Evolutionary conservation across 306 rosid genomes (phyloP), one percentile per base, ranked within the genome.

Genomic region (Acacia acuminata): DNA sequence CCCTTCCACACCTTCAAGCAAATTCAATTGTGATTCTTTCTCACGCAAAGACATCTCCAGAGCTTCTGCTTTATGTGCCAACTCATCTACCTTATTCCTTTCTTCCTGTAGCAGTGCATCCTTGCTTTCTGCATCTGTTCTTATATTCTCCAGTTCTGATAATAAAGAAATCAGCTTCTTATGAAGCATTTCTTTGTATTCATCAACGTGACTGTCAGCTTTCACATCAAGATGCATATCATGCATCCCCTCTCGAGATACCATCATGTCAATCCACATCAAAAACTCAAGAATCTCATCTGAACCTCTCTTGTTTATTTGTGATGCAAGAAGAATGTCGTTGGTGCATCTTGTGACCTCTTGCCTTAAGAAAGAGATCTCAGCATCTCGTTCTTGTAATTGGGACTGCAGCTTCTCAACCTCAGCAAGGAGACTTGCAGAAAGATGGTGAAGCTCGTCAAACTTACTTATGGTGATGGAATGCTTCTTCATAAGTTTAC

Each of bases 321-420:
- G 98, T 43, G 98, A 90, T 65, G 97, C 94, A 86, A 86, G 87
- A 80, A 96, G 97, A 84, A 81, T 98, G 87, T 92, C 98, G 75
- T 91, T 92, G 75, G 97, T 91, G 89, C 97, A 94, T 89, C 94
- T 89, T 77, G 99, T 94, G 85, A 96, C 94, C 90, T 96, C 99
- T 87, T 96, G 99, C 82, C 99, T 89, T 83, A 96, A 85, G 93
- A 96, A 94, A 81, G 99, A 96, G 79, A 96, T 89, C 86, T 96
- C 99, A 24, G 88, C 71, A 87, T 96, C 98, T 68, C 98, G 93
- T 86, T 96, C 99, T 90, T 90, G 98, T 89, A 96, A 79, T 80
- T 94, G 97, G 63, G 92, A 90, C 85, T 92, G 99, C 78, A 92
- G 92, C 82, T 87, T 91, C 89, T 96, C 99, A 88, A 96, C 91